A percentile compares a stretch with the other conserved stretches of the same genome.
phyloP scores from a whole-genome alignment of 495 filamentous ascomycete species.

The Aspergillus nanangensis region DNA sequence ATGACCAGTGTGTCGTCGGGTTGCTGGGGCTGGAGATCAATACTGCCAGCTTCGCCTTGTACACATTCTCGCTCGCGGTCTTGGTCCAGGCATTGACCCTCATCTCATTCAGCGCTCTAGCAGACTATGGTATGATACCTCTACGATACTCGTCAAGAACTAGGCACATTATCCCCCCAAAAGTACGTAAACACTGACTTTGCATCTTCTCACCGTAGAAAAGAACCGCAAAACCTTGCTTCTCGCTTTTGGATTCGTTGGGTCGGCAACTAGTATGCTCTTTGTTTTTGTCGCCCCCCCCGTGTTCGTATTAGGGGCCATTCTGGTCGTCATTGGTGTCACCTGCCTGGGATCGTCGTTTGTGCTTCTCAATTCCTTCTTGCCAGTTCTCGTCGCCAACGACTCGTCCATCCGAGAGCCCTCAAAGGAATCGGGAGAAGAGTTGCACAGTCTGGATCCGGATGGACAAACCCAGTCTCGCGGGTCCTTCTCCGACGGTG shows the following conservation, averaged over 20 bases:
- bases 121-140: slow-evolving; percentile 46
- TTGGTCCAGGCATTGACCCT: slow-evolving; percentile 50
- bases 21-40: slow-evolving; percentile 43
- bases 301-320: slow-evolving; percentile 67
- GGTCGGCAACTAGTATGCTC: slow-evolving; percentile 73
- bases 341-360: slow-evolving; percentile 58
- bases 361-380: slow-evolving; percentile 48
- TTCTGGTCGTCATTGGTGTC: slow-evolving; percentile 79
- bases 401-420: slow-evolving; percentile 31
- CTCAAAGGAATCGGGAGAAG: slow-evolving; percentile 16
- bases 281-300: slow-evolving; percentile 71
- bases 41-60: slow-evolving; percentile 53
- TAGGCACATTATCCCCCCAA: no score
- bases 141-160: no score
- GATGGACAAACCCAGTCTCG: slow-evolving; percentile 13
- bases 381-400: slow-evolving; percentile 47
- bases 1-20: slow-evolving; percentile 42
- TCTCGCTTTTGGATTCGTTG: slow-evolving; percentile 72
- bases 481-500: slow-evolving; percentile 35
- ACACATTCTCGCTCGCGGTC: slow-evolving; percentile 49
- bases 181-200: no score
- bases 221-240: slow-evolving; percentile 66
- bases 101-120: slow-evolving; percentile 48
- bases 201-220: slow-evolving; percentile 14
- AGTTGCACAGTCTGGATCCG: slow-evolving; percentile 20